These are phyloP conservation scores for Monosporozyma siamensis DNA, from an alignment of 805 yeast genomes.

Conservation along the genomic window DNA sequence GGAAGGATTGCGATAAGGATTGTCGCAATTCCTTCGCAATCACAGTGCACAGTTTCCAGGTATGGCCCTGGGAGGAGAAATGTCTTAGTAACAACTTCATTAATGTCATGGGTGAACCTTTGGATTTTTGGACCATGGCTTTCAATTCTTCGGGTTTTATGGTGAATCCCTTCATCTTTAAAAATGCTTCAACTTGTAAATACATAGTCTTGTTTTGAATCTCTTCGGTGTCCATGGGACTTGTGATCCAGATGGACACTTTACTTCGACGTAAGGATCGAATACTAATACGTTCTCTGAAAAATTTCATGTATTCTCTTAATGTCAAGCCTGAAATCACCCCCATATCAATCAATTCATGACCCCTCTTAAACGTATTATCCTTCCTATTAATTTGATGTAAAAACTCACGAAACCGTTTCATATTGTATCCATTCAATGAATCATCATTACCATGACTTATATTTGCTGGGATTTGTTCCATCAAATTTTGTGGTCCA, in stretches of 20 bases:
- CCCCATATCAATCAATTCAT: slow-evolving; percentile 29
- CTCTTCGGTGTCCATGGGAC: slow-evolving; percentile 33
- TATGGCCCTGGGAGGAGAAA: slow-evolving; percentile 36
- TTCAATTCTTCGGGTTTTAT: slow-evolving; percentile 34
- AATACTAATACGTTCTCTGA: slow-evolving; percentile 30
- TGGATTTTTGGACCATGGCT: slow-evolving; percentile 32
- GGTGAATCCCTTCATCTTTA: slow-evolving; percentile 40
- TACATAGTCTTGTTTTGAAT: slow-evolving; percentile 29
- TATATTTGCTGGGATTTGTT: slow-evolving; percentile 30
- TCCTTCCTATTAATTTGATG: slow-evolving; percentile 40
- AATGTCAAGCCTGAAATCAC: slow-evolving; percentile 29
- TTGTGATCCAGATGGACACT: slow-evolving; percentile 35
- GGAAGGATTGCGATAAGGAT: not conserved
- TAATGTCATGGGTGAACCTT: slow-evolving; percentile 32
- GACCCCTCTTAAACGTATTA: slow-evolving; percentile 32
- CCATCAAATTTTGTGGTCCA: slow-evolving; percentile 31
- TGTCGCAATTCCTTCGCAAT: slow-evolving; percentile 28
- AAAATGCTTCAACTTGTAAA: slow-evolving; percentile 36
- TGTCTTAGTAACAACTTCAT: slow-evolving; percentile 36
- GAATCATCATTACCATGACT: slow-evolving; percentile 26
- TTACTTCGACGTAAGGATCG: slow-evolving; percentile 32
- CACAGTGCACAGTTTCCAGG: slow-evolving; percentile 29
- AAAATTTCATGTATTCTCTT: slow-evolving; percentile 31
- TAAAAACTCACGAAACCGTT: slow-evolving; percentile 39
- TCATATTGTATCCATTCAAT: slow-evolving; percentile 23